Evolutionary conservation across 148 eudicot species (phyloP), one percentile per base, ranked within the genome.

Genomic region (Amaranthus cruentus): DNA sequence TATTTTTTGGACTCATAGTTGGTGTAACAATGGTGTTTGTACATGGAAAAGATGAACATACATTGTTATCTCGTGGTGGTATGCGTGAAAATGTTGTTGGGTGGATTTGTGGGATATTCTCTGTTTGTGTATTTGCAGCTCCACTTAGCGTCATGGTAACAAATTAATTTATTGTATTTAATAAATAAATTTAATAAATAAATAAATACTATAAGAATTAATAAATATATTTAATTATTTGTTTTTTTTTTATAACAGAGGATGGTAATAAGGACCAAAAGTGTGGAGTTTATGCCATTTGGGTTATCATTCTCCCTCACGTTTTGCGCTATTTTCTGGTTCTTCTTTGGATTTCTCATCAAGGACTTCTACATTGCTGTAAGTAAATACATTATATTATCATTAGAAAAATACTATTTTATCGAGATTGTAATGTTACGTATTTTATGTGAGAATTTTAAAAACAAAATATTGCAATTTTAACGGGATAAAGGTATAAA

Each of bases 241-340:
- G 9, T 54, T 63, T 50, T 54, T 10, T 6, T 43, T 15, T 42
- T 7, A 28, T 50, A 53, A 69, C 89, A 92, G 96, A 88, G 96
- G 78, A 81, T 81, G 77, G 96, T 90, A 46, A 88, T 90, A 52
- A 80, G 72, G 59, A 90, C 91, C 2, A 90, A 87, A 83, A 90
- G 93, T 66, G 93, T 88, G 3, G 96, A 92, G 67, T 92, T 81
- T 80, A 87, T 90, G 98, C 98, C 98, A 4, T 85, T 92, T 6
- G 73, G 84, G 50, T 84, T 90, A 52, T 88, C 96, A 0, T 84
- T 90, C 69, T 87, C 82, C 66, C 90, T 93, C 67, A 88, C 98
- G 0, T 57, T 90, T 7, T 88, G 93, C 54, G 96, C 98, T 3
- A 78, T 93, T 55, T 83, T 90, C 79, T 90, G 96, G 96, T 93